Base-by-base conservation (phyloP, 139 green algal species). In the Tetraselmis chui region DNA sequence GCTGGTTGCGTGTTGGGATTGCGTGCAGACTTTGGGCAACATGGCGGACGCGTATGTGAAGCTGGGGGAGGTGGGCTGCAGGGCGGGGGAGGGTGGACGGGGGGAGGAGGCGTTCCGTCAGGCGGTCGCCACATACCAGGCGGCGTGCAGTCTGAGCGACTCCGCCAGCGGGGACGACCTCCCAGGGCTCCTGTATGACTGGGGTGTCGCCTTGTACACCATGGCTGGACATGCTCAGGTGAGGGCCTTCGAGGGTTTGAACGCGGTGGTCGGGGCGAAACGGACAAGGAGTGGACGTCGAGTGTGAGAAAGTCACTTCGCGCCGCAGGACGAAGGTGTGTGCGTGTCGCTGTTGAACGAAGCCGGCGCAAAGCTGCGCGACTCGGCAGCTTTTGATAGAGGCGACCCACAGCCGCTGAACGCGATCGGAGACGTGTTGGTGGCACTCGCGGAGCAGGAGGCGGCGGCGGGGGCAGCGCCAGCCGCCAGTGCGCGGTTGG, bases 111-210 rank as follows among this genome's bases (percentile, higher is more conserved):
- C 1, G 23, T 32, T 82, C 31, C 31, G 22, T 18, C 24, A 23
- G 25, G 78, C 78, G 23, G 31, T 28, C 29, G 31, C 29, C 59
- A 31, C 78, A 31, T 82, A 82, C 78, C 24, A 74, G 78, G 59
- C 78, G 31, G 59, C 78, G 11, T 74, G 28, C 28, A 45, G 28
- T 11, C 31, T 76, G 31, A 76, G 31, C 31, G 25, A 28, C 31
- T 82, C 78, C 31, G 31, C 25, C 32, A 58, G 26, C 26, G 78
- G 78, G 23, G 88, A 92, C 76, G 89, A 92, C 83, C 82, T 90
- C 77, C 84, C 88, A 0, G 91, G 90, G 0, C 87, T 97, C 83
- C 90, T 97, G 77, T 82, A 91, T 81, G 94, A 97, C 85, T 97
- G 93, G 93, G 90, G 90, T 1, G 81, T 87, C 2, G 93, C 87